Evolutionary conservation across 2,329 filamentous ascomycete species (phyloP).

Genomic region (Mariannaea elegans): DNA sequence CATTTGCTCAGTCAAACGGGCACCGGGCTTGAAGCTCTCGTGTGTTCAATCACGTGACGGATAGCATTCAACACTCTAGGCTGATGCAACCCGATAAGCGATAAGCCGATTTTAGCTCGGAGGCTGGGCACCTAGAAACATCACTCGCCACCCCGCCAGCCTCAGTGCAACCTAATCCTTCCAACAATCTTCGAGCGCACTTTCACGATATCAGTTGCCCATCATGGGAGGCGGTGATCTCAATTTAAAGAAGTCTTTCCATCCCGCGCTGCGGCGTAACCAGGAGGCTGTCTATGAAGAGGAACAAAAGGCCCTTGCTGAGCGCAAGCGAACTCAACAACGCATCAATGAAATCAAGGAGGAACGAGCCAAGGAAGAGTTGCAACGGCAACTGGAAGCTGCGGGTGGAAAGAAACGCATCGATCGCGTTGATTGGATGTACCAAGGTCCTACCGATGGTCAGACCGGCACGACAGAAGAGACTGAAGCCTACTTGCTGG

Average conservation of each 20-base stretch:
- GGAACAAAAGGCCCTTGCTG: slow-evolving; percentile 90
- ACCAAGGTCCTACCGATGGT: slow-evolving; percentile 83
- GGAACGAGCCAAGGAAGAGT: slow-evolving; percentile 90
- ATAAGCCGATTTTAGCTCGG: slow-evolving; percentile 17
- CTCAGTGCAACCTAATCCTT: slow-evolving; percentile 16
- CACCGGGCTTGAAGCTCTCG: no score
- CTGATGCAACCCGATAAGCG: slow-evolving; percentile 28
- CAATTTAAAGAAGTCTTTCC: slow-evolving; percentile 95
- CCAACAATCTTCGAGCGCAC: slow-evolving; percentile 18
- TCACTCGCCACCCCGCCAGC: slow-evolving; percentile 33
- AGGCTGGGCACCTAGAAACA: slow-evolving; percentile 23
- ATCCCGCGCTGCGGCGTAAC: slow-evolving; percentile 89
- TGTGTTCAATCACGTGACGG: no score
- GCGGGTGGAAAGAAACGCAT: slow-evolving; percentile 83
- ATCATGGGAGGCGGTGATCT: slow-evolving; percentile 94
- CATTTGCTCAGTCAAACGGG: no score
- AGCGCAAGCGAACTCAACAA: slow-evolving; percentile 93
- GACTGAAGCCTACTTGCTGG: slow-evolving; percentile 91
- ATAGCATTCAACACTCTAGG: background rate
- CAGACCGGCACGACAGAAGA: slow-evolving; percentile 84
- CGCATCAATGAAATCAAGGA: slow-evolving; percentile 93
- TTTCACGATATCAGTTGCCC: slow-evolving; percentile 31
- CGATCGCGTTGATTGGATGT: slow-evolving; percentile 98
- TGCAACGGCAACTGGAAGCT: slow-evolving; percentile 88
- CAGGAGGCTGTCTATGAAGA: slow-evolving; percentile 91